These are phyloP conservation scores for Hemileccinum hortonii DNA, from an alignment of 1,284 basidiomycete species.

Conservation along the genomic window DNA sequence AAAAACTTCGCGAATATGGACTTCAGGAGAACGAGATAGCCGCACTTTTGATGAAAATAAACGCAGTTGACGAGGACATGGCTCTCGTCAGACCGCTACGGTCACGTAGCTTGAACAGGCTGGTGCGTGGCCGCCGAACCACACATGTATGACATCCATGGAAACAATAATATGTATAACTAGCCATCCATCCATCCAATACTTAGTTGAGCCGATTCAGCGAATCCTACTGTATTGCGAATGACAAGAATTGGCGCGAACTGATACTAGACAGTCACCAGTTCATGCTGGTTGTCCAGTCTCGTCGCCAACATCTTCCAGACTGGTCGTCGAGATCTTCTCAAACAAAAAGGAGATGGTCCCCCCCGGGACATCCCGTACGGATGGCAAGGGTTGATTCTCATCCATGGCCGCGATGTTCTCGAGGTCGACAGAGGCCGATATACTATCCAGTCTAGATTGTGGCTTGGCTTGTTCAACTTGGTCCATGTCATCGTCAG, in stretches of 20 bases:
- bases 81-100: conserved; percentile 12
- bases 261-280: neutral
- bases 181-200: conserved; percentile 10
- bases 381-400: conserved; percentile 23
- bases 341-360: conserved; percentile 73
- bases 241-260: neutral
- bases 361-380: conserved; percentile 59
- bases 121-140: conserved; percentile 14
- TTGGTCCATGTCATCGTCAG: conserved; percentile 12
- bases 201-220: conserved; percentile 1
- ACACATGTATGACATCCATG: conserved; percentile 9
- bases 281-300: conserved; percentile 7
- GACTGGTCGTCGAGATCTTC: conserved; percentile 37
- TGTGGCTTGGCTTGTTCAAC: conserved; percentile 14
- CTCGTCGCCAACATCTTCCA: conserved; percentile 5
- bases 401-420: conserved; percentile 41
- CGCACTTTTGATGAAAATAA: conserved; percentile 21
- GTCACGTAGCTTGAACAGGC: conserved; percentile 4
- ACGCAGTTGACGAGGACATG: conserved; percentile 23
- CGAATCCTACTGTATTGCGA: neutral
- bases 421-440: conserved; percentile 46
- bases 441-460: conserved; percentile 37
- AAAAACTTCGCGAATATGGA: conserved; percentile 31
- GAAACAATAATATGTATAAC: conserved; percentile 7
- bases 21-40: conserved; percentile 26